phyloP scores from a whole-genome alignment of 805 yeast species.

The Blastobotrys chiropterorum region DNA sequence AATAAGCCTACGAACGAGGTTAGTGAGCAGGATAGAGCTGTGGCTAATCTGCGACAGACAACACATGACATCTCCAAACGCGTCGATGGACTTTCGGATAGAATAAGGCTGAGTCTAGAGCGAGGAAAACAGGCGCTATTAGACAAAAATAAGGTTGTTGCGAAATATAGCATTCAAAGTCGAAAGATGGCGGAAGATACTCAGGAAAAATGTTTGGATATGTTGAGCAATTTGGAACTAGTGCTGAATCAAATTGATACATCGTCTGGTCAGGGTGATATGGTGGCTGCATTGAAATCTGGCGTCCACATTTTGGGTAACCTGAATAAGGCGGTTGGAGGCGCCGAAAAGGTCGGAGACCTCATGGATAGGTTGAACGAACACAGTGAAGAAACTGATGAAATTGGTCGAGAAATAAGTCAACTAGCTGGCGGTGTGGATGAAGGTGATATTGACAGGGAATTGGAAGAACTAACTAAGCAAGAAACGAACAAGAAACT shows the following conservation, averaged over 20 bases:
- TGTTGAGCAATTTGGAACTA: constrained; percentile 34
- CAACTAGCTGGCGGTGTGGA: constrained; percentile 26
- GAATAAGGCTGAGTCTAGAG: constrained; percentile 10
- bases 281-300: constrained; percentile 34
- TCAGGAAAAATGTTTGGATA: constrained; percentile 29
- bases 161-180: constrained; percentile 32
- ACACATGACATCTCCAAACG: constrained; percentile 17
- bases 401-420: constrained; percentile 33
- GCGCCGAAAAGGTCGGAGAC: constrained; percentile 38
- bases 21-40: constrained; percentile 18
- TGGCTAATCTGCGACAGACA: constrained; percentile 20
- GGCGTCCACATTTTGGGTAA: constrained; percentile 33
- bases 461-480: constrained; percentile 33
- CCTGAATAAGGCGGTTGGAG: constrained; percentile 39
- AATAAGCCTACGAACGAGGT: not conserved
- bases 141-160: constrained; percentile 26
- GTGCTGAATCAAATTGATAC: constrained; percentile 39
- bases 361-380: constrained; percentile 38
- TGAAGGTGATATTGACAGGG: constrained; percentile 36
- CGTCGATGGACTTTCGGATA: constrained; percentile 16
- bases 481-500: constrained; percentile 20
- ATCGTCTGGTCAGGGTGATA: constrained; percentile 37
- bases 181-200: constrained; percentile 34
- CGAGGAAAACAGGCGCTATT: constrained; percentile 21
- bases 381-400: constrained; percentile 34